Evolutionary conservation across 2,329 filamentous ascomycete species (phyloP).

Genomic region (Emydomyces testavorans): DNA sequence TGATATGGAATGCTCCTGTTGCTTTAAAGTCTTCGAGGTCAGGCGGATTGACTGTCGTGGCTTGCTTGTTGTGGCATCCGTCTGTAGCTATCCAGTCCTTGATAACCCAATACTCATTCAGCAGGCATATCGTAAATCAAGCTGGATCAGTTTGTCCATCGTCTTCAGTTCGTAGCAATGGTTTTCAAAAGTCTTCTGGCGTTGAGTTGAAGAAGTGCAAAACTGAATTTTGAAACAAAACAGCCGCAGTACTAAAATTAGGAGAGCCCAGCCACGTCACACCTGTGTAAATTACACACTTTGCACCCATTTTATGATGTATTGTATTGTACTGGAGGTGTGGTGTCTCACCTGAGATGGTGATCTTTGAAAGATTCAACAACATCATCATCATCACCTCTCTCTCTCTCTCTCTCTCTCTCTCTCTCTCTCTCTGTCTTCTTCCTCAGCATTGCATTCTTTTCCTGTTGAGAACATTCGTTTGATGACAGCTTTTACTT

Average conservation of each 20-base stretch:
- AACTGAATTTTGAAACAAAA: not conserved
- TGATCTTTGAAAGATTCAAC: not conserved
- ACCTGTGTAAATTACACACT: not conserved
- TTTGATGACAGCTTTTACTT: not conserved
- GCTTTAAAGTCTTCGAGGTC: no score
- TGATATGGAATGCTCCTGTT: no score
- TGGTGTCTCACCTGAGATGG: constrained; percentile 9
- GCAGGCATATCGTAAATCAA: no score
- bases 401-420: not conserved
- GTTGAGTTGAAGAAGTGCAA: not conserved
- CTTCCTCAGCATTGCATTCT: constrained; percentile 1
- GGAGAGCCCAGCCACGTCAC: not conserved
- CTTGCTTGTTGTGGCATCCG: no score
- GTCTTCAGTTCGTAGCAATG: no score
- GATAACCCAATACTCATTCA: no score
- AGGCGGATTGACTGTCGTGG: no score
- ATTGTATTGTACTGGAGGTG: constrained; percentile 4
- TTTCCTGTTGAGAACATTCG: constrained; percentile 1
- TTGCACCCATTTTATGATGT: not conserved
- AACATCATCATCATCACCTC: not conserved
- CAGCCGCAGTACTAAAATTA: not conserved
- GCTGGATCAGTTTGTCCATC: no score
- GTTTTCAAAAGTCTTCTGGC: no score
- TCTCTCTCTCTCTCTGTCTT: not conserved
- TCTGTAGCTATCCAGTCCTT: no score